Base-by-base conservation (phyloP, 805 yeast species). In the Candida xyloterini region DNA sequence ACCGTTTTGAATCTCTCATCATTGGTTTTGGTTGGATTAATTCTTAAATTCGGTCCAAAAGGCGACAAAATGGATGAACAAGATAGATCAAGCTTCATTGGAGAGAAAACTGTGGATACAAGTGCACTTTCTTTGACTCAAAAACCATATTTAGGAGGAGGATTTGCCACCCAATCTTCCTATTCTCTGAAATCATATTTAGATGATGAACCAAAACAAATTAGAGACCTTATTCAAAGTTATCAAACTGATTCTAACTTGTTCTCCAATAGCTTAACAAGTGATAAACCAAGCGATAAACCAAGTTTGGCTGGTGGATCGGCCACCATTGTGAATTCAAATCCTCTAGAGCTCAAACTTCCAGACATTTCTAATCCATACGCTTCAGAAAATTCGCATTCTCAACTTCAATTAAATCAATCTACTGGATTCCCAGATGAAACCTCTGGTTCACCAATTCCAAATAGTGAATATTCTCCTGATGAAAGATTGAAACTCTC, bases 1-100 rank as follows among this genome's bases (percentile, higher is more conserved):
- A 82, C 85, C 10, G 81, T 70, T 0, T 60, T 79, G 38, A 70
- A 71, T 40, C 62, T 84, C 42, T 38, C 78, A 2, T 61, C 79
- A 2, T 44, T 81, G 2, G 74, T 84, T 5, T 57, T 78, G 29
- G 63, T 74, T 22, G 67, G 74, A 35, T 47, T 76, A 20, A 69
- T 74, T 15, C 24, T 41, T 33, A 53, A 43, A 25, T 32, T 48
- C 21, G 40, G 51, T 11, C 51, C 57, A 5, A 30, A 32, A 26
- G 27, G 27, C 28, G 38, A 33, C 35, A 15, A 21, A 8, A 46
- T 42, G 32, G 53, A 50, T 18, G 44, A 42, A 14, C 41, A 46
- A 9, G 40, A 44, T 23, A 37, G 37, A 11, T 33, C 30, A 14
- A 43, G 48, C 21, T 31, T 43, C 21, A 11, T 38, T n/a, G 38